Percentiles rank a stretch among this genome's conserved stretches.
phyloP scores from a whole-genome alignment of 306 rosid genomes.

The Gillenia trifoliata region DNA sequence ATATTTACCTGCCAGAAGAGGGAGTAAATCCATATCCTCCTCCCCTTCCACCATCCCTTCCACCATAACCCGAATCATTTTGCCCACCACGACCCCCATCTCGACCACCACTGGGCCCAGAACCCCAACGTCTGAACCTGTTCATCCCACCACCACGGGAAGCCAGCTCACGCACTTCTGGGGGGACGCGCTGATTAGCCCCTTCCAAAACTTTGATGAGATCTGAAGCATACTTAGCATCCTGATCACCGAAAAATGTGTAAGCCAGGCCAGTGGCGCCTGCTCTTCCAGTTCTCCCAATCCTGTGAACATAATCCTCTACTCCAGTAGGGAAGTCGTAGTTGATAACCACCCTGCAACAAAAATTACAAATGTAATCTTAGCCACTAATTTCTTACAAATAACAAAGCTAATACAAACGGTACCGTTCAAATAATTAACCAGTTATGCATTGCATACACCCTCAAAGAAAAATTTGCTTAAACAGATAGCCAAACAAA shows the following conservation, averaged over 20 bases:
- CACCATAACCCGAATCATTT: constrained; percentile 61
- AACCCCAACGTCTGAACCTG: constrained; percentile 77
- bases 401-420: neutral
- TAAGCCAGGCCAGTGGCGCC: constrained; percentile 94
- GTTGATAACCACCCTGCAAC: constrained; percentile 84
- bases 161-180: constrained; percentile 77
- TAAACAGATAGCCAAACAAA: too few species aligned
- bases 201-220: constrained; percentile 96
- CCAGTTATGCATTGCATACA: neutral
- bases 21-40: constrained; percentile 50
- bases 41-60: constrained; percentile 45
- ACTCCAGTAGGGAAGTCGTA: constrained; percentile 99
- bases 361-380: constrained; percentile 6
- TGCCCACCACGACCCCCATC: constrained; percentile 67
- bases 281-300: constrained; percentile 99
- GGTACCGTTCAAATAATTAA: neutral
- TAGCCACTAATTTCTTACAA: neutral
- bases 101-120: constrained; percentile 49
- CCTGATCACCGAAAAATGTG: constrained; percentile 94
- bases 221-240: constrained; percentile 85
- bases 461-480: too few species aligned
- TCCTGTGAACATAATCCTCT: constrained; percentile 99
- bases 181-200: constrained; percentile 85
- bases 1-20: constrained; percentile 53
- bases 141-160: constrained; percentile 86